Conservation (phyloP, 2,329 filamentous ascomycete genomes). For the Sclerotinia minor region DNA sequence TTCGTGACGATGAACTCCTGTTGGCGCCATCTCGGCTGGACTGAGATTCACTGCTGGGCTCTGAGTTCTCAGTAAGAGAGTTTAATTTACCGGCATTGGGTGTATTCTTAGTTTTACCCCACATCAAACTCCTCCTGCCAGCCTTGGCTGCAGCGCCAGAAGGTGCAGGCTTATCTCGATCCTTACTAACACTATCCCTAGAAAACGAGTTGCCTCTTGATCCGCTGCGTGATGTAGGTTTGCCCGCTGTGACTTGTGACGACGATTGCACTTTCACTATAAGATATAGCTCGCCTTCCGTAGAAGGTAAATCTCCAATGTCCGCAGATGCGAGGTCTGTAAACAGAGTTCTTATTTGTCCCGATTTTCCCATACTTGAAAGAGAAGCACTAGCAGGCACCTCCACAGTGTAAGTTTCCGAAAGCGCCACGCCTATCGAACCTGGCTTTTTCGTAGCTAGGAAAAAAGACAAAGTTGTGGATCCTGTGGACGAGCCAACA, state of each 20-base stretch:
- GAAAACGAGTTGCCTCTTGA: slow-evolving; percentile 27
- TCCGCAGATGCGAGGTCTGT: slow-evolving; percentile 66
- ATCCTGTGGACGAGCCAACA: slow-evolving; percentile 71
- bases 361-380: slow-evolving; percentile 61
- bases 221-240: slow-evolving; percentile 35
- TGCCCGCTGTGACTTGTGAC: slow-evolving; percentile 36
- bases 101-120: slow-evolving; percentile 57
- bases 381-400: slow-evolving; percentile 73
- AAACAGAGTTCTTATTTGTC: slow-evolving; percentile 80
- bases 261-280: slow-evolving; percentile 68
- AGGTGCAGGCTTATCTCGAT: slow-evolving; percentile 47
- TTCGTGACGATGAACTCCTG: slow-evolving; percentile 52
- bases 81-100: slow-evolving; percentile 51
- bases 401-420: slow-evolving; percentile 80
- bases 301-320: slow-evolving; percentile 59
- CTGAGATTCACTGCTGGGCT: slow-evolving; percentile 19
- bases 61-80: slow-evolving; percentile 44
- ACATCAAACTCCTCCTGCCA: slow-evolving; percentile 67
- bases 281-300: slow-evolving; percentile 75
- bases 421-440: slow-evolving; percentile 65
- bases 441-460: slow-evolving; percentile 71
- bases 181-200: slow-evolving; percentile 34
- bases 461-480: slow-evolving; percentile 74
- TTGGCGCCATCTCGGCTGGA: slow-evolving; percentile 46
- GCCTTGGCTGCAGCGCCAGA: slow-evolving; percentile 51